These are phyloP conservation scores for Tanozyma kutaoensis DNA, from an alignment of 805 yeast species.

Conservation along the genomic window DNA sequence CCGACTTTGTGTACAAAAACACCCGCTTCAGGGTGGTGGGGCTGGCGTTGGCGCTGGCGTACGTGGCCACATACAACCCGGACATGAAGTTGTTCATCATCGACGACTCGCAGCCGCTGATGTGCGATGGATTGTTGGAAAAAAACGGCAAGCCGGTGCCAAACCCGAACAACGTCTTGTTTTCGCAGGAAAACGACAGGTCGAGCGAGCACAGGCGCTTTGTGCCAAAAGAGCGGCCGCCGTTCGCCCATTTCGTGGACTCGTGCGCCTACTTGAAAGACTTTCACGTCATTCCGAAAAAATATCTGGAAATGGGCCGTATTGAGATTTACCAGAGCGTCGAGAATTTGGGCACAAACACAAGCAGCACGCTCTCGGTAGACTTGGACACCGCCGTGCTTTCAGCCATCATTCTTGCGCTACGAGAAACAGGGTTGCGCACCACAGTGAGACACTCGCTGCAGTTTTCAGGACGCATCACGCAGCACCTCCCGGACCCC, in stretches of 20 bases:
- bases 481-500: too few relatives aligned
- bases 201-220: conserved; percentile 2
- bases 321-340: conserved; percentile 22
- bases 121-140: conserved; percentile 21
- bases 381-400: conserved; percentile 19
- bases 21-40: conserved; percentile 27
- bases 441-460: conserved; percentile 4
- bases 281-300: conserved; percentile 17
- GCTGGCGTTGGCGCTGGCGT: conserved; percentile 16
- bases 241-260: conserved; percentile 23
- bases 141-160: conserved; percentile 22
- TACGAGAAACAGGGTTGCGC: conserved; percentile 19
- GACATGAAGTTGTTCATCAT: conserved; percentile 18
- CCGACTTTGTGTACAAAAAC: conserved; percentile 22
- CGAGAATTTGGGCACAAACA: conserved; percentile 3
- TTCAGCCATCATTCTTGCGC: conserved; percentile 13
- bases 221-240: conserved; percentile 21
- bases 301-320: conserved; percentile 19
- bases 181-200: conserved; percentile 6
- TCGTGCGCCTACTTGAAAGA: conserved; percentile 9
- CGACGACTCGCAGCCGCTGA: conserved; percentile 20
- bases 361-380: conserved; percentile 17
- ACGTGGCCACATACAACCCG: conserved; percentile 17
- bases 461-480: too few relatives aligned
- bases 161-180: conserved; percentile 10